Evolutionary conservation across 1,139 yeast species (phyloP).

Genomic region (Lodderomyces beijingensis): DNA sequence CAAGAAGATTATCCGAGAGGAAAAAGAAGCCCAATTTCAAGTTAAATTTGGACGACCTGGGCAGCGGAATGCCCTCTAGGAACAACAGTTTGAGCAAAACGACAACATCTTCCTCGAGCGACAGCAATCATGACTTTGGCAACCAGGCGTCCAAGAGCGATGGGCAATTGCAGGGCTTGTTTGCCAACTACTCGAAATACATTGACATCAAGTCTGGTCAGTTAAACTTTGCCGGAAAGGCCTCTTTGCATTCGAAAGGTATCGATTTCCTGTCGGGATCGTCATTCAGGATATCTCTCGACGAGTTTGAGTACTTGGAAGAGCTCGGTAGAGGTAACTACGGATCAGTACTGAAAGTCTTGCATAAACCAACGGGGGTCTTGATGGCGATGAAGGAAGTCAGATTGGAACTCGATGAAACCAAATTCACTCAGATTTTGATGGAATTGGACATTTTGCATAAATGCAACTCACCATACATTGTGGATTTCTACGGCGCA

Average conservation of each 20-base stretch:
- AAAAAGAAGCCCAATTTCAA: constrained; percentile 39
- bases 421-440: constrained; percentile 84
- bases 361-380: constrained; percentile 91
- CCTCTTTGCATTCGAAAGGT: constrained; percentile 87
- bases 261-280: constrained; percentile 87
- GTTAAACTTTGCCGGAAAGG: constrained; percentile 87
- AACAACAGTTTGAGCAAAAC: constrained; percentile 7
- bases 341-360: constrained; percentile 88
- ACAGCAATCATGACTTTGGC: too few relatives aligned
- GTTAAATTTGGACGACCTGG: constrained; percentile 23
- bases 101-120: constrained; percentile 1
- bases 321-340: constrained; percentile 95
- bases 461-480: constrained; percentile 82
- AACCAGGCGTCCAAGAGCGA: constrained; percentile 5
- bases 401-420: constrained; percentile 83
- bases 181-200: constrained; percentile 81
- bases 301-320: constrained; percentile 77
- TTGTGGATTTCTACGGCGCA: constrained; percentile 95
- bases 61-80: constrained; percentile 9
- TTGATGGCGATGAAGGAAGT: constrained; percentile 98
- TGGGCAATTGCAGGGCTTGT: constrained; percentile 47
- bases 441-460: constrained; percentile 95
- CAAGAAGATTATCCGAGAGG: constrained; percentile 35
- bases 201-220: constrained; percentile 90
- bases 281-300: constrained; percentile 79